A percentile compares a stretch with the other conserved stretches of the same genome.
phyloP scores from a whole-genome alignment of 83 land plant species.

The Picea mariana region DNA sequence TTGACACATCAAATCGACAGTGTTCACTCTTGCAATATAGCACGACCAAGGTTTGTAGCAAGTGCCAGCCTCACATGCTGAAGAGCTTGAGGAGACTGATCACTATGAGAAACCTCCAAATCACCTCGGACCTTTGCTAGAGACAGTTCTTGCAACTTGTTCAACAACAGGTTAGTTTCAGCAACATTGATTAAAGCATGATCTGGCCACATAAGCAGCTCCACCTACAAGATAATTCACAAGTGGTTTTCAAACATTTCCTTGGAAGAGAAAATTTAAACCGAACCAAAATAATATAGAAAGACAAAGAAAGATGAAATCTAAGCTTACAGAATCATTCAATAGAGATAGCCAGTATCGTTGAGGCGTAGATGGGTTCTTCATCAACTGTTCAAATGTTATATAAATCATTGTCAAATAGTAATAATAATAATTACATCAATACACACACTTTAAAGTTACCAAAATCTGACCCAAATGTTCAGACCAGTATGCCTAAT shows the following conservation, averaged over 20 bases:
- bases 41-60: slow-evolving; percentile 82
- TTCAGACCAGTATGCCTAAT: neutral
- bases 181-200: slow-evolving; percentile 57
- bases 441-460: neutral
- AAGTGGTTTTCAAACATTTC: slow-evolving; percentile 7
- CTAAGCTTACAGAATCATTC: slow-evolving; percentile 66
- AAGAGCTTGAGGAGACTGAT: slow-evolving; percentile 45
- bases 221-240: slow-evolving; percentile 49
- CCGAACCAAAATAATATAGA: neutral
- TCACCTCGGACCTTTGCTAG: slow-evolving; percentile 64
- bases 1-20: neutral
- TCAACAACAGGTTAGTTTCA: slow-evolving; percentile 70
- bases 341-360: slow-evolving; percentile 80
- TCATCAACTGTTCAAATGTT: slow-evolving; percentile 71
- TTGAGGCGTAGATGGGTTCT: slow-evolving; percentile 74
- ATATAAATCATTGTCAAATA: neutral
- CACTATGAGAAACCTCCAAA: slow-evolving; percentile 31
- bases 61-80: slow-evolving; percentile 73
- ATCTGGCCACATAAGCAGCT: slow-evolving; percentile 75
- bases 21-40: slow-evolving; percentile 56
- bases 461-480: neutral
- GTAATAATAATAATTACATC: neutral
- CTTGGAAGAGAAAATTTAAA: neutral
- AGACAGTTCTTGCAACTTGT: slow-evolving; percentile 78
- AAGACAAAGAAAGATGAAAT: neutral